Percentiles rank a stretch among this genome's conserved stretches.
Conservation (phyloP, 345 rosid species). For the Eucalyptus marginata region DNA sequence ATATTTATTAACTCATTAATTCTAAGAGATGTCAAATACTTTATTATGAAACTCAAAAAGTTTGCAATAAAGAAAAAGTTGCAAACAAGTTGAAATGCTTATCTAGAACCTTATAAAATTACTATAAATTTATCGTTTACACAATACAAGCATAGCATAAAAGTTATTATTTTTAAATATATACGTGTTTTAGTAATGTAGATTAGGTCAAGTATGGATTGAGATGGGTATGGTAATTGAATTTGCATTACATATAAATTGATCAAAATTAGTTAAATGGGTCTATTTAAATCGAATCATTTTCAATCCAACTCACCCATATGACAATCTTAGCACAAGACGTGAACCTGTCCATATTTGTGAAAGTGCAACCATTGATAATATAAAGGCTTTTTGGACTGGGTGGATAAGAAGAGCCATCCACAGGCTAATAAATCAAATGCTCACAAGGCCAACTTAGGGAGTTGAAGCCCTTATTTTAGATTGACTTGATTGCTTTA, state of each 20-base stretch:
- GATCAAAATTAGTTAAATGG: too few species aligned
- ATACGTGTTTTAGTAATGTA: too few species aligned
- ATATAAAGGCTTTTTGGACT: too few species aligned
- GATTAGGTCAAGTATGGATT: neutral
- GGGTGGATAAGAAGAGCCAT: neutral
- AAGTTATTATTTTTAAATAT: too few species aligned
- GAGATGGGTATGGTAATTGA: fast-evolving
- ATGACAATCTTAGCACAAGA: fast-evolving
- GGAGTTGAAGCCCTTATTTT: too few species aligned
- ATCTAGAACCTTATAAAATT: neutral
- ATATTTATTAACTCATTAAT: too few species aligned
- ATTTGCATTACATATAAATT: too few species aligned
- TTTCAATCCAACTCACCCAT: neutral
- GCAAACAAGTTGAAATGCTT: neutral
- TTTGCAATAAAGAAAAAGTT: neutral
- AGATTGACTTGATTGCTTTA: fast-evolving
- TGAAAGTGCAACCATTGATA: neutral
- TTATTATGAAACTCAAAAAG: too few species aligned
- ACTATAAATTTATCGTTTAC: neutral
- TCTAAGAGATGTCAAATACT: neutral
- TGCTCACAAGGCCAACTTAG: fast-evolving
- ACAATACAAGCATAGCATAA: neutral
- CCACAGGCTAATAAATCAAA: neutral
- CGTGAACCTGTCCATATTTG: fast-evolving
- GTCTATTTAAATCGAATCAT: too few species aligned